Conservation (phyloP, 257 asterid species). For the Gardenia jasminoides region DNA sequence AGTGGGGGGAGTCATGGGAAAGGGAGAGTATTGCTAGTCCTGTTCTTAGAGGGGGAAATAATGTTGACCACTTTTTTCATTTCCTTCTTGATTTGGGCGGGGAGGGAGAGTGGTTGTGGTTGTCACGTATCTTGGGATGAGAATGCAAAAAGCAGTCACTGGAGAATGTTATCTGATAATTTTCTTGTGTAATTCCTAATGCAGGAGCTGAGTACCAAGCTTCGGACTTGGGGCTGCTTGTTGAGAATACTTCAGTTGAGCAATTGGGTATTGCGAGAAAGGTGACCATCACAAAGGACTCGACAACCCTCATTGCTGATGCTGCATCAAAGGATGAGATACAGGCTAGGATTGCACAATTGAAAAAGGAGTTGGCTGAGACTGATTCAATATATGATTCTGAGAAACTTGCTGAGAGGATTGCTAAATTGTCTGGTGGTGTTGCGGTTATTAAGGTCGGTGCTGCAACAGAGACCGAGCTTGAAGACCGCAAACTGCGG, state of each 20-base stretch:
- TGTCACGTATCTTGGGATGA: not conserved
- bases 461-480: slow-evolving; percentile 96
- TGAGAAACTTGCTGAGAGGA: slow-evolving; percentile 89
- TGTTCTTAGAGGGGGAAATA: no score
- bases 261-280: slow-evolving; percentile 89
- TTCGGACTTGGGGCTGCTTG: slow-evolving; percentile 71
- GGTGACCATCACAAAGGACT: slow-evolving; percentile 70
- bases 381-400: slow-evolving; percentile 88
- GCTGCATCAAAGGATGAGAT: slow-evolving; percentile 97
- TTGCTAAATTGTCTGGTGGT: slow-evolving; percentile 95
- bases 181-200: not conserved
- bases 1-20: not conserved
- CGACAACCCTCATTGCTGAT: slow-evolving; percentile 90
- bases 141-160: no score
- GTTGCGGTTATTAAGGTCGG: slow-evolving; percentile 96
- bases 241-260: slow-evolving; percentile 76
- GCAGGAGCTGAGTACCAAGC: slow-evolving; percentile 98
- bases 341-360: slow-evolving; percentile 83
- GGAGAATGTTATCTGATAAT: not conserved
- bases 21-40: not conserved
- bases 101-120: no score
- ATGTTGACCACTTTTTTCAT: not conserved
- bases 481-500: slow-evolving; percentile 91
- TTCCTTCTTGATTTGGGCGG: not conserved
- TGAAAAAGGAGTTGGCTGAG: slow-evolving; percentile 70